These are phyloP conservation scores for Cryphonectria carpinicola DNA, from an alignment of 2,329 filamentous ascomycete genomes.

Conservation along the genomic window DNA sequence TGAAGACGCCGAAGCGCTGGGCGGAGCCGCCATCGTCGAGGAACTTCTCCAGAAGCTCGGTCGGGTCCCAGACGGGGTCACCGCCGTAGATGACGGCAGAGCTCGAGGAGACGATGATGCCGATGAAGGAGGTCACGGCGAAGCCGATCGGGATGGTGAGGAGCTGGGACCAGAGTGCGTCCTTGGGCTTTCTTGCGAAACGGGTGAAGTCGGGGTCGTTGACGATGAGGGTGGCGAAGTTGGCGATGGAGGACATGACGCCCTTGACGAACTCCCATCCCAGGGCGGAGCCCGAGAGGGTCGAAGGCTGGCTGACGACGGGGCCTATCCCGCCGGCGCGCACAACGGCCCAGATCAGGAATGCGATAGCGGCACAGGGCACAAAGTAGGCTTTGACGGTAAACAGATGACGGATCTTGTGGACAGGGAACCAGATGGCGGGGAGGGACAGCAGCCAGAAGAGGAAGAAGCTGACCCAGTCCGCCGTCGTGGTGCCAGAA, in stretches of 20 bases:
- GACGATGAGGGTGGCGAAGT: conserved; percentile 85
- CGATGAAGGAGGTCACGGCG: conserved; percentile 81
- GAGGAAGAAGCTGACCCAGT: conserved; percentile 82
- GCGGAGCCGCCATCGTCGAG: conserved; percentile 69
- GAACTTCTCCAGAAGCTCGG: conserved; percentile 68
- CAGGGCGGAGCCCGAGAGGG: conserved; percentile 66
- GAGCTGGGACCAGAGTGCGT: conserved; percentile 81
- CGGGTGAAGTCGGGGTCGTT: conserved; percentile 85
- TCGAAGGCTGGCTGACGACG: conserved; percentile 72
- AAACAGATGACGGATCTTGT: conserved; percentile 87
- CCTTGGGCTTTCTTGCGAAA: conserved; percentile 75
- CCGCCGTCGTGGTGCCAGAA: conserved; percentile 73
- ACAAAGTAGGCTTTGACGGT: conserved; percentile 88
- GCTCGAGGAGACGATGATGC: conserved; percentile 76
- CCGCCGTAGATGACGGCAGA: conserved; percentile 68
- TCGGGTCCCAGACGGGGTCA: conserved; percentile 73
- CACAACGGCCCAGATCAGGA: conserved; percentile 85
- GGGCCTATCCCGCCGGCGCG: conserved; percentile 83
- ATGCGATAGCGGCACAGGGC: conserved; percentile 79
- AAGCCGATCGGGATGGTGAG: conserved; percentile 74
- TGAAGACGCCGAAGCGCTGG: conserved; percentile 75
- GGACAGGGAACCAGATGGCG: conserved; percentile 86
- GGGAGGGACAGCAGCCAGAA: conserved; percentile 84
- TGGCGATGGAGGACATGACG: conserved; percentile 87
- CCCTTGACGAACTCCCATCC: conserved; percentile 84